Conservation (phyloP, 176 grass and related monocot species). For the Pontederia crassipes region DNA sequence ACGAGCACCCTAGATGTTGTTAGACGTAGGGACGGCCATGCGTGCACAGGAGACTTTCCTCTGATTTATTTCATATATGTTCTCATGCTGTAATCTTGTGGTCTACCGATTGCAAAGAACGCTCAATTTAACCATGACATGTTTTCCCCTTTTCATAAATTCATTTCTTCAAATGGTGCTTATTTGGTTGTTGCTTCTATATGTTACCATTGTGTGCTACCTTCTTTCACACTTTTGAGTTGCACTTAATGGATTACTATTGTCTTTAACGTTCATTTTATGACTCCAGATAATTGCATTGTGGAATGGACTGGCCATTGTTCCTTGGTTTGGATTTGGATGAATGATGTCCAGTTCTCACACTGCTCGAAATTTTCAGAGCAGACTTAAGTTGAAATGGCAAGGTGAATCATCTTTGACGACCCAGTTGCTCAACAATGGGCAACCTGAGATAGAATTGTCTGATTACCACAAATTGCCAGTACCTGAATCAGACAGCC, state of each 20-base stretch:
- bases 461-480: slow-evolving; percentile 61
- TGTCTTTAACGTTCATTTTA: neutral
- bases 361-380: slow-evolving; percentile 6
- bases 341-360: slow-evolving; percentile 31
- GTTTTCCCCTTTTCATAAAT: too few species aligned
- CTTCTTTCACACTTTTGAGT: too few species aligned
- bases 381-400: slow-evolving; percentile 54
- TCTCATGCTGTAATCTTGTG: too few species aligned
- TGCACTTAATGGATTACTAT: neutral
- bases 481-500: slow-evolving; percentile 54
- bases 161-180: too few species aligned
- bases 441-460: slow-evolving; percentile 72
- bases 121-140: too few species aligned
- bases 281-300: slow-evolving; percentile 21
- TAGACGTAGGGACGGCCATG: too few species aligned
- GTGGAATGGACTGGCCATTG: slow-evolving; percentile 29
- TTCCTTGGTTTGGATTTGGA: neutral
- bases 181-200: too few species aligned
- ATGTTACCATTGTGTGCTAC: too few species aligned
- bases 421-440: slow-evolving; percentile 41
- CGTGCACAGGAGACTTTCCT: too few species aligned
- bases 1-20: too few species aligned
- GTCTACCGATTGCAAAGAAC: too few species aligned
- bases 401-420: slow-evolving; percentile 43
- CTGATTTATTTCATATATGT: too few species aligned